phyloP scores from a whole-genome alignment of 2,329 filamentous ascomycete species.

The Coleophoma crateriformis region DNA sequence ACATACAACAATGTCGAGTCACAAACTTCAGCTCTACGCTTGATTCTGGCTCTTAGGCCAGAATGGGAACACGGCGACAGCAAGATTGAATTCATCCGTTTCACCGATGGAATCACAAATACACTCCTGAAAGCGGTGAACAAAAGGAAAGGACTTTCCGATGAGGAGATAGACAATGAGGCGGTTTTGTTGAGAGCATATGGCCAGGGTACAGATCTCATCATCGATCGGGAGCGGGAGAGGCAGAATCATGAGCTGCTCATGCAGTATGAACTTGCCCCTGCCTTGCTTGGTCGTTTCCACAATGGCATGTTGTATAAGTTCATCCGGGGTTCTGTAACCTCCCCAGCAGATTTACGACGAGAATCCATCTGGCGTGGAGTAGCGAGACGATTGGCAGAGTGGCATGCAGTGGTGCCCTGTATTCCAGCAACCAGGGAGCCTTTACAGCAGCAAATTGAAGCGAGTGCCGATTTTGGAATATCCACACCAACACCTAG shows the following conservation, averaged over 20 bases:
- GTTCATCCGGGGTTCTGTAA: conserved; percentile 77
- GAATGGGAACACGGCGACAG: conserved; percentile 74
- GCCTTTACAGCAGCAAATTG: conserved; percentile 27
- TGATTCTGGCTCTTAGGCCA: conserved; percentile 75
- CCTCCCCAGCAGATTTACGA: conserved; percentile 74
- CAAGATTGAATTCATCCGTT: conserved; percentile 78
- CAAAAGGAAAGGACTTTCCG: conserved; percentile 60
- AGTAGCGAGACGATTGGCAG: conserved; percentile 75
- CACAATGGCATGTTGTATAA: conserved; percentile 94
- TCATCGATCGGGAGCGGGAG: conserved; percentile 92
- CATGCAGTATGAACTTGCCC: conserved; percentile 76
- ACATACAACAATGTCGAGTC: conserved; percentile 74
- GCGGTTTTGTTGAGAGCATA: conserved; percentile 89
- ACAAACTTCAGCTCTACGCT: conserved; percentile 69
- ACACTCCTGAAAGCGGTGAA: conserved; percentile 79
- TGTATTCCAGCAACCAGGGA: conserved; percentile 38
- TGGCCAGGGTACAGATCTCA: conserved; percentile 85
- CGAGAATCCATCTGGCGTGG: conserved; percentile 72
- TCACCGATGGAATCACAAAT: conserved; percentile 98
- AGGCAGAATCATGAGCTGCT: conserved; percentile 78
- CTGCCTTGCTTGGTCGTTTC: conserved; percentile 84
- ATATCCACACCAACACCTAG: conserved; percentile 20
- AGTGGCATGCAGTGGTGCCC: conserved; percentile 82
- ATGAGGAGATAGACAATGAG: conserved; percentile 74
- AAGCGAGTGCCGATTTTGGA: conserved; percentile 26